Percentiles rank a stretch among this genome's conserved stretches.
These are phyloP conservation scores for Sugiyamaella xylanicola DNA, from an alignment of 1,139 yeast species.

Conservation along the genomic window DNA sequence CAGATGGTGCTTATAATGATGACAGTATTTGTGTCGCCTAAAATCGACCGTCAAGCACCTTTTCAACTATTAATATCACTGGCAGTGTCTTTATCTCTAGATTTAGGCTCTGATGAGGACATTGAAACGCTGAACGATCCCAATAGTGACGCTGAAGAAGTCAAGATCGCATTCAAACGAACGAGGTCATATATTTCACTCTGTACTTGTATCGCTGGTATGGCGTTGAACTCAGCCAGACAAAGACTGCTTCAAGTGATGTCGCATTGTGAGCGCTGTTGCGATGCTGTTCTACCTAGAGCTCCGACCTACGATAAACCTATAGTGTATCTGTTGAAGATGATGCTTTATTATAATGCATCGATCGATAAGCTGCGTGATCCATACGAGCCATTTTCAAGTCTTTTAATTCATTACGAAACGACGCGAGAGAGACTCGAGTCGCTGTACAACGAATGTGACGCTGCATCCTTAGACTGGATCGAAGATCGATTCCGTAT, in stretches of 20 bases:
- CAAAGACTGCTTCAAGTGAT: conserved; percentile 18
- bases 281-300: conserved; percentile 18
- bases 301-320: conserved; percentile 21
- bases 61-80: conserved; percentile 51
- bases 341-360: conserved; percentile 19
- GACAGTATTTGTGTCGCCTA: conserved; percentile 44
- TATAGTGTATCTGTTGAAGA: conserved; percentile 19
- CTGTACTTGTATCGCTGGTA: conserved; percentile 23
- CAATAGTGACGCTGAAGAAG: conserved; percentile 12
- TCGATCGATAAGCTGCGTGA: conserved; percentile 16
- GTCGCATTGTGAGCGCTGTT: conserved; percentile 18
- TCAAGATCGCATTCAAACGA: conserved; percentile 17
- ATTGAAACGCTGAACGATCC: conserved; percentile 15
- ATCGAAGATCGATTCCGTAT: conserved; percentile 14
- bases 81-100: conserved; percentile 52
- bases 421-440: conserved; percentile 1
- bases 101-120: conserved; percentile 46
- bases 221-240: conserved; percentile 23
- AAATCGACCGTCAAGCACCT: conserved; percentile 58
- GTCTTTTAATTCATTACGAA: conserved; percentile 14
- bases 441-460: conserved; percentile 8
- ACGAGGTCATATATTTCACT: conserved; percentile 19
- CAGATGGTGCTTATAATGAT: conserved; percentile 51
- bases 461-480: conserved; percentile 9
- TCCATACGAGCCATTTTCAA: conserved; percentile 15